These are phyloP conservation scores for Avicennia marina DNA, from an alignment of 257 asterid species.

Conservation along the genomic window DNA sequence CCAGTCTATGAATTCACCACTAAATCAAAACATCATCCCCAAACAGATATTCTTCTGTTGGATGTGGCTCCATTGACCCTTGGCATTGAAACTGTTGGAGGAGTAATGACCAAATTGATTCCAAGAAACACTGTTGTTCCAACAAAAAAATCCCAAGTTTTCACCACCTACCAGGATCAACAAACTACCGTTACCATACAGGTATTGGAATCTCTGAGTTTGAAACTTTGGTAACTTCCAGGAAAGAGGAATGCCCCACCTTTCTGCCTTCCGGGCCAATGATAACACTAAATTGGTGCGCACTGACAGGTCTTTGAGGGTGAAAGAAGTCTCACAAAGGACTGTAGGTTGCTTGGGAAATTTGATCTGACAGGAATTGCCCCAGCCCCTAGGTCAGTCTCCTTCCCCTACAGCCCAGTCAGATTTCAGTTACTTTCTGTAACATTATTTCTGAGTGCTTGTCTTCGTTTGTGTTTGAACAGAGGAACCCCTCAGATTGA, in stretches of 20 bases:
- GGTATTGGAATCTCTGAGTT: conserved; percentile 32
- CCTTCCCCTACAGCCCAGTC: neutral
- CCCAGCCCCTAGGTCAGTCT: conserved; percentile 44
- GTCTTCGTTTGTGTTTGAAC: neutral
- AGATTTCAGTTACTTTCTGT: neutral
- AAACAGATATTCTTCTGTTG: neutral
- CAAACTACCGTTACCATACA: conserved; percentile 44
- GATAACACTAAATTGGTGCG: too few species aligned
- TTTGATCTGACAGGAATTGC: conserved; percentile 45
- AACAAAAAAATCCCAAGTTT: conserved; percentile 40
- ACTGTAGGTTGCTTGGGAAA: conserved; percentile 45
- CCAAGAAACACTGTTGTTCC: conserved; percentile 43
- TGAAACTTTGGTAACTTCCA: neutral
- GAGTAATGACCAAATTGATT: conserved; percentile 53
- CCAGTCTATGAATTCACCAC: neutral
- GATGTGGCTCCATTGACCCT: conserved; percentile 34
- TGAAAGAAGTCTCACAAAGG: conserved; percentile 43
- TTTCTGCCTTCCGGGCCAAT: too few species aligned
- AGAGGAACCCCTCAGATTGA: conserved; percentile 62
- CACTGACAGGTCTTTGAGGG: conserved; percentile 46
- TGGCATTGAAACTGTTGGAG: conserved; percentile 59
- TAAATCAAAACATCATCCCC: too few species aligned
- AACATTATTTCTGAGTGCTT: neutral
- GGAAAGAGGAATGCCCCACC: too few species aligned
- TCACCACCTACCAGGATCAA: conserved; percentile 46